These are phyloP conservation scores for Leccinum variabile DNA, from an alignment of 1,284 basidiomycete species.

Conservation along the genomic window DNA sequence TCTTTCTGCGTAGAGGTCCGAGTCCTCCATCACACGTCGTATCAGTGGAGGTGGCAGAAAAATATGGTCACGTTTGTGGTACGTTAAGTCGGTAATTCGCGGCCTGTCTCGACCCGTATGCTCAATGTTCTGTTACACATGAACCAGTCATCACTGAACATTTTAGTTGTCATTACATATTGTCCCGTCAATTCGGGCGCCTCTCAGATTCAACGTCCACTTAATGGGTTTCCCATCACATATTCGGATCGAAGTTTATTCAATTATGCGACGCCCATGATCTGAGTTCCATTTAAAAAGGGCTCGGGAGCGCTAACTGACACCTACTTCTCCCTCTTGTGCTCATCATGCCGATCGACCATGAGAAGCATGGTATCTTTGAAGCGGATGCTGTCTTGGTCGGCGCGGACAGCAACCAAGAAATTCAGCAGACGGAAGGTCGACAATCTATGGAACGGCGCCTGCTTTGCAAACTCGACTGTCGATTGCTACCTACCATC, in stretches of 20 bases:
- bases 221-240: neutral
- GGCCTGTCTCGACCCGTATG: too few relatives aligned
- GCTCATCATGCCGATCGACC: neutral
- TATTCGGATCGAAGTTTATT: neutral
- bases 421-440: neutral
- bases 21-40: neutral
- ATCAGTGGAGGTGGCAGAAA: too few relatives aligned
- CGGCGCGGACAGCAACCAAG: neutral
- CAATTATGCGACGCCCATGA: neutral
- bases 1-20: neutral
- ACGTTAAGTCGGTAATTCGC: neutral
- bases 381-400: neutral
- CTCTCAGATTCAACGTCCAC: neutral
- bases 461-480: constrained; percentile 2
- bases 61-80: neutral
- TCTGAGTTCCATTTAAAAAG: neutral
- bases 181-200: neutral
- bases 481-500: neutral
- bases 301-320: neutral
- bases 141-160: neutral
- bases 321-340: neutral
- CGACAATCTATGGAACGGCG: neutral
- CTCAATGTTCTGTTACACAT: neutral
- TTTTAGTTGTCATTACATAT: neutral
- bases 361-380: neutral